Percentiles rank a stretch among this genome's conserved stretches.
Evolutionary conservation across 129 eudicot genomes (phyloP).

Genomic region (Logfia minima): DNA sequence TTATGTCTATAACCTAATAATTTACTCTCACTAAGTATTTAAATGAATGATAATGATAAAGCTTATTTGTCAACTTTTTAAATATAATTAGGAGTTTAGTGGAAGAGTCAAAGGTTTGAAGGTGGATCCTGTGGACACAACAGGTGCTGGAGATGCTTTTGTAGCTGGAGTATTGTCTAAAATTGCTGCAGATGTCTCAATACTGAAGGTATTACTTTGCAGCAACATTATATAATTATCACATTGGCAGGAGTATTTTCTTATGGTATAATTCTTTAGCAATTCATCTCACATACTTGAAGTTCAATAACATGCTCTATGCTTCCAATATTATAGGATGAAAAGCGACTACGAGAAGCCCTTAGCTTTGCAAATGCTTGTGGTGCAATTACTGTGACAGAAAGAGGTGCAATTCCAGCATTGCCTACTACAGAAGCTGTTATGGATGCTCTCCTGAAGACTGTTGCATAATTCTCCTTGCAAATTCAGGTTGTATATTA

Average conservation of each 20-base stretch:
- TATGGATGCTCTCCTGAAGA: constrained; percentile 54
- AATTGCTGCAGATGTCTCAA: constrained; percentile 65
- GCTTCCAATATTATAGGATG: constrained; percentile 45
- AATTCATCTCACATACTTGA: not conserved
- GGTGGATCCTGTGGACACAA: constrained; percentile 85
- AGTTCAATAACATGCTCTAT: not conserved
- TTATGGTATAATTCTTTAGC: not conserved
- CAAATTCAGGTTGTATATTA: constrained; percentile 25
- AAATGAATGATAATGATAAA: not conserved
- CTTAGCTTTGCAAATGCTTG: constrained; percentile 90
- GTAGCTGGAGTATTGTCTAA: constrained; percentile 94
- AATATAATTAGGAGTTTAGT: constrained; percentile 68
- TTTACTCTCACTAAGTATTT: not conserved
- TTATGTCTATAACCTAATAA: constrained; percentile 5
- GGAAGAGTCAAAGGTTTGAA: constrained; percentile 83
- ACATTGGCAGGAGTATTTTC: not conserved
- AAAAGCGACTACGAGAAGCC: constrained; percentile 64
- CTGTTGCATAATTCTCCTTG: constrained; percentile 50
- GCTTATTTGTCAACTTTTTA: not conserved
- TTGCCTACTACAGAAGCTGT: constrained; percentile 79
- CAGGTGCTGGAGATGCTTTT: constrained; percentile 99
- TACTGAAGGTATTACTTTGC: constrained; percentile 59
- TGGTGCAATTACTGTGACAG: constrained; percentile 89
- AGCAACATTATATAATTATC: not conserved
- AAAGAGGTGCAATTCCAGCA: constrained; percentile 98